Evolutionary conservation across 2,329 filamentous ascomycete genomes (phyloP).

Genomic region (Claviceps digitariae): DNA sequence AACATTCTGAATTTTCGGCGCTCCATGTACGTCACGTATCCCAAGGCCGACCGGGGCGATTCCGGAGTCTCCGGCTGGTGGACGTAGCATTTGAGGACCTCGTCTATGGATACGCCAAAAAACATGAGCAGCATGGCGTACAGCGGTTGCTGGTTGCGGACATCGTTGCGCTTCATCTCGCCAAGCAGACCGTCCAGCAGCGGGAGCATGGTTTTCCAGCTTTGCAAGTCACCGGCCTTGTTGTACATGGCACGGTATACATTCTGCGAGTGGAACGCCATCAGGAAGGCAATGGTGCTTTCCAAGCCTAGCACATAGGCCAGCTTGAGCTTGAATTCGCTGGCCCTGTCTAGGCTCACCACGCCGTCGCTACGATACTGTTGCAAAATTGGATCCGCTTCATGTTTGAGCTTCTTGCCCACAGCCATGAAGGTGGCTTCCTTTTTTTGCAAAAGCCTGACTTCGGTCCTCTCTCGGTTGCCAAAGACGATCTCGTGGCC

Average conservation of each 20-base stretch:
- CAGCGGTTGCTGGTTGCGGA: constrained; percentile 24
- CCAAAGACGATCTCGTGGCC: constrained; percentile 17
- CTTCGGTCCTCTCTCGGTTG: constrained; percentile 13
- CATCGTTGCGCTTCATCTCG: constrained; percentile 22
- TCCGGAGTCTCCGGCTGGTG: constrained; percentile 11
- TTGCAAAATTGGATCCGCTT: constrained; percentile 32
- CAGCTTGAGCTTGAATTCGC: constrained; percentile 25
- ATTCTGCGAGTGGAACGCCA: constrained; percentile 37
- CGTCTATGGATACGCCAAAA: constrained; percentile 30
- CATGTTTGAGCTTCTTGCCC: constrained; percentile 40
- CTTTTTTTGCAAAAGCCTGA: constrained; percentile 19
- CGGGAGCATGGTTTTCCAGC: constrained; percentile 32
- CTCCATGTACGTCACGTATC: constrained; percentile 14
- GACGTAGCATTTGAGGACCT: constrained; percentile 26
- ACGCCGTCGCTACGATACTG: constrained; percentile 12
- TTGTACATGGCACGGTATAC: constrained; percentile 29
- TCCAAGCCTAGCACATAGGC: constrained; percentile 32
- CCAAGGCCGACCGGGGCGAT: constrained; percentile 6
- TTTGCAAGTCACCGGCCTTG: constrained; percentile 25
- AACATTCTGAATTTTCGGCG: constrained; percentile 15
- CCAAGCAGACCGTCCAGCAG: constrained; percentile 27
- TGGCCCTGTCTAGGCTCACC: constrained; percentile 11
- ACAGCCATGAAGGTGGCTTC: constrained; percentile 25
- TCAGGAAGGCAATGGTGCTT: constrained; percentile 38
- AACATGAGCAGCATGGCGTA: constrained; percentile 30